Conservation (phyloP, 257 asterid species). For the Solanum arcanum region DNA sequence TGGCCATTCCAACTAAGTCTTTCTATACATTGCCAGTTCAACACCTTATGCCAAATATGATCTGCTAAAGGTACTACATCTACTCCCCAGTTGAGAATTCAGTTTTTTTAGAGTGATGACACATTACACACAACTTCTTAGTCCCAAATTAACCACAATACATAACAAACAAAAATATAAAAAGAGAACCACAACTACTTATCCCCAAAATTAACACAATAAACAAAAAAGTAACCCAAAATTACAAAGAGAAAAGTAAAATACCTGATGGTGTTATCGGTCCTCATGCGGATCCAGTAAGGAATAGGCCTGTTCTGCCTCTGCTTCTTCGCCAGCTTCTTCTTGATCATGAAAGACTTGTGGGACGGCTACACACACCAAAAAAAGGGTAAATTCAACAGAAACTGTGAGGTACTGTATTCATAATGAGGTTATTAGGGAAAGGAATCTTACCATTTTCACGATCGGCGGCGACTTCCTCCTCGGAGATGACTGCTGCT, state of each 20-base stretch:
- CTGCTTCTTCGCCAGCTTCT: conserved; percentile 28
- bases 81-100: neutral
- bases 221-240: neutral
- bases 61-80: neutral
- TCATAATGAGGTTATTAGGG: neutral
- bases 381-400: neutral
- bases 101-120: neutral
- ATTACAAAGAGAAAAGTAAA: neutral
- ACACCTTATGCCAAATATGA: neutral
- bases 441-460: neutral
- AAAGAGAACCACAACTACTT: neutral
- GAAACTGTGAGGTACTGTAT: neutral
- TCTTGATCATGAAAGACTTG: conserved; percentile 27
- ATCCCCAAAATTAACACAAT: neutral
- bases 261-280: conserved; percentile 24
- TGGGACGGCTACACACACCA: conserved; percentile 15
- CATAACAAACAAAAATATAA: neutral
- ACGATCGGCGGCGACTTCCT: neutral
- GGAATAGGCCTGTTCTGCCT: conserved; percentile 31
- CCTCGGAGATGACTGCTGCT: neutral
- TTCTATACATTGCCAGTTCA: neutral
- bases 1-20: neutral
- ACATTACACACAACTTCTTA: neutral
- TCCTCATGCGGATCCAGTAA: conserved; percentile 23
- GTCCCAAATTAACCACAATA: neutral